These are phyloP conservation scores for Calonectria crousiana DNA, from an alignment of 2,329 filamentous ascomycete genomes.

Conservation along the genomic window DNA sequence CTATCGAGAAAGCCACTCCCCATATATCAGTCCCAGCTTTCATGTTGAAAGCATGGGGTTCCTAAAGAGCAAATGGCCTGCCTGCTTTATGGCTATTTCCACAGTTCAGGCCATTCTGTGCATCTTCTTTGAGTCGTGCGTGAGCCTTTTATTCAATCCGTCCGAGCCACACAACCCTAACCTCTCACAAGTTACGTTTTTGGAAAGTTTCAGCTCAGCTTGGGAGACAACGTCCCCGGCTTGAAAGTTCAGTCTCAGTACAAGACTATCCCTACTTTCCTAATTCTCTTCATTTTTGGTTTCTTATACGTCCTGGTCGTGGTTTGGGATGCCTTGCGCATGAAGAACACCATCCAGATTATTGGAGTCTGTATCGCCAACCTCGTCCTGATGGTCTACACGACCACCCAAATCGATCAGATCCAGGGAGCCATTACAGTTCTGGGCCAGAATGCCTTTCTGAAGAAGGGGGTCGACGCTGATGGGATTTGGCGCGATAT, in stretches of 20 bases:
- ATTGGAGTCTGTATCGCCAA: conserved; percentile 97
- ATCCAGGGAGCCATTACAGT: conserved; percentile 78
- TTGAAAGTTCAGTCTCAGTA: conserved; percentile 62
- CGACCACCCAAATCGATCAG: conserved; percentile 92
- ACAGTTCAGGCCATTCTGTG: conserved; percentile 83
- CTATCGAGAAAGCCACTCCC: conserved; percentile 51
- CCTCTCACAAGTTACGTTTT: conserved; percentile 80
- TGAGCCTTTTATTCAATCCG: conserved; percentile 33
- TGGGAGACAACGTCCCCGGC: conserved; percentile 57
- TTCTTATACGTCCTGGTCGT: conserved; percentile 93
- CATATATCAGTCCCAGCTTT: conserved; percentile 47
- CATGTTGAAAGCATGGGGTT: conserved; percentile 69
- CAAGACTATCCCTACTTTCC: conserved; percentile 90
- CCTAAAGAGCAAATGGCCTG: conserved; percentile 89
- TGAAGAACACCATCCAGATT: conserved; percentile 98
- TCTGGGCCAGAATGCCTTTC: conserved; percentile 60
- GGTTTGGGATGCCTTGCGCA: conserved; percentile 92
- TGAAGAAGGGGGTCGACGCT: conserved; percentile 51
- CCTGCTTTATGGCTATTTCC: conserved; percentile 82
- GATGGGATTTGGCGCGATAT: conserved; percentile 75
- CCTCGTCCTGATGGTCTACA: conserved; percentile 90
- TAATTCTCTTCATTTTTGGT: conserved; percentile 96
- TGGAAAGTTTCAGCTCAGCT: conserved; percentile 80
- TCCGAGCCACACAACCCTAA: conserved; percentile 27
- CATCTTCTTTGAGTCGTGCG: conserved; percentile 88